Base-by-base conservation (phyloP, 768 basidiomycete genomes). In the Xerocomellus chrysenteron region DNA sequence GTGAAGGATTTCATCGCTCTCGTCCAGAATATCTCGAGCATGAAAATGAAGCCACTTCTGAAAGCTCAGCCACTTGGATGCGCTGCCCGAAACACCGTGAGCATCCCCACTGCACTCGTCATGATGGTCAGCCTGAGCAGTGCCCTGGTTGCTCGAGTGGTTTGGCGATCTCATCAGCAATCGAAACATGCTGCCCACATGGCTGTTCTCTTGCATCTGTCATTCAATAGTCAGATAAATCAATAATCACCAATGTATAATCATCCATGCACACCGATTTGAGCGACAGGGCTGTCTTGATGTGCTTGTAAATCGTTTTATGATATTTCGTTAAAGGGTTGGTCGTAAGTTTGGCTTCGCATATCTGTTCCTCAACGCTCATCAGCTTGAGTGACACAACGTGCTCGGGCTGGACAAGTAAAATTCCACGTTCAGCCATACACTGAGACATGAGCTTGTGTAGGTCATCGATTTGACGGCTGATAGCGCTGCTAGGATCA, bases 331-430 rank as follows among this genome's bases (percentile, higher is more conserved):
- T 44, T 32, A 74, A 56, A 4, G 47, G 33, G 24, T 53, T 30
- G 2, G 65, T 56, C 26, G 50, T 49, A 8, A 54, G 8, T 12
- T 40, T 26, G 10, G 21, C 4, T 32, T 14, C 4, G 19, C 21
- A 33, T 13, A 72, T 50, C 19, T 65, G 60, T 40, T 52, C 57
- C 36, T 82, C 74, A 9, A 81, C 57, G 0, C 69, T 67, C 74
- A 76, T 75, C 32, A 82, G 66, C 54, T 74, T 70, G 55, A 77
- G 77, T 0, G 81, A 82, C 2, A 81, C 70, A 3, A 79, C 73
- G 39, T 82, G 80, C 45, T 82, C 80, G 0, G 81, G 82, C 47
- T 82, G 81, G 11, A 68, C 61, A 3, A 82, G 64, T 3, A 81
- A 60, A 11, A 82, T 58, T 0, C 81, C 81, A 21, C 68, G 60